Evolutionary conservation across 305 asterid species (phyloP).

Genomic region (Ajuga reptans): DNA sequence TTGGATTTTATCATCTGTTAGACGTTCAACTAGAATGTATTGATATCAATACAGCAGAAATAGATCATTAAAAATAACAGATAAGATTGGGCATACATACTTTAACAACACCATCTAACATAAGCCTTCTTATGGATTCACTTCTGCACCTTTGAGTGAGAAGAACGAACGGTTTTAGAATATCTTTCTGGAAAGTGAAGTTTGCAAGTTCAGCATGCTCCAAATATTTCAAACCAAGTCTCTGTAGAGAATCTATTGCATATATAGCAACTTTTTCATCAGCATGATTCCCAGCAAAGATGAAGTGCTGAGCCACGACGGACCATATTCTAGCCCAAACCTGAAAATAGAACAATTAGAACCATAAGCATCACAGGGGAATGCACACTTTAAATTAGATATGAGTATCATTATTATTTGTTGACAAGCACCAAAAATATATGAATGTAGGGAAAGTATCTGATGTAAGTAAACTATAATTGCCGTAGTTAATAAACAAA

Average conservation of each 20-base stretch:
- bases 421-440: not conserved
- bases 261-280: conserved; percentile 95
- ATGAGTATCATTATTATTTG: not conserved
- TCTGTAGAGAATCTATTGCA: conserved; percentile 90
- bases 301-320: conserved; percentile 76
- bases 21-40: conserved; percentile 27
- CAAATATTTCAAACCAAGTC: conserved; percentile 88
- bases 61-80: conserved; percentile 1
- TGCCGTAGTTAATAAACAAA: not conserved
- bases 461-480: not conserved
- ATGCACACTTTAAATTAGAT: conserved; percentile 6
- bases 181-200: conserved; percentile 90
- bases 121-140: conserved; percentile 71
- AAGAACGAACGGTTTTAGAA: conserved; percentile 76
- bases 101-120: conserved; percentile 78
- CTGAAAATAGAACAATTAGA: conserved; percentile 37
- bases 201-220: conserved; percentile 90
- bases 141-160: conserved; percentile 81
- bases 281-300: conserved; percentile 84
- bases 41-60: conserved; percentile 25
- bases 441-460: not conserved
- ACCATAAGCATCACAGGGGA: conserved; percentile 11
- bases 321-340: conserved; percentile 99
- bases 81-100: conserved; percentile 42
- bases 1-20: conserved; percentile 86